These are phyloP conservation scores for Papilionanthe hybrid DNA, from an alignment of 116 monocot genomes.

Conservation along the genomic window DNA sequence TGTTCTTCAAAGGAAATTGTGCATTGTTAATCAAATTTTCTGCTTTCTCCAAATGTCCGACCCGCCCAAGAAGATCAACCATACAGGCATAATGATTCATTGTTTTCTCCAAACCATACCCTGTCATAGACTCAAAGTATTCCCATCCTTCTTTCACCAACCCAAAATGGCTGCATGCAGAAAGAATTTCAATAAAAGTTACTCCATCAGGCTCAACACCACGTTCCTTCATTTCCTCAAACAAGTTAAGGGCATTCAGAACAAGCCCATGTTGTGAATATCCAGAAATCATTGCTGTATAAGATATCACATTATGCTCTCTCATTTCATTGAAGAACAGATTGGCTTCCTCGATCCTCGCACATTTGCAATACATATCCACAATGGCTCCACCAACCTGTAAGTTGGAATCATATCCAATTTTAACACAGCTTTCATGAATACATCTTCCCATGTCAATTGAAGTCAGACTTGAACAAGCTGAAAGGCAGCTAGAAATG, in stretches of 20 bases:
- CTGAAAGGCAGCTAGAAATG: conserved; percentile 21
- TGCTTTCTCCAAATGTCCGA: conserved; percentile 19
- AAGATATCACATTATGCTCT: conserved; percentile 18
- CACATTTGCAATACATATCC: conserved; percentile 26
- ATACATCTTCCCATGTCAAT: conserved; percentile 19
- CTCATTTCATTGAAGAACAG: conserved; percentile 7
- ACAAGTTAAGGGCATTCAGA: conserved; percentile 13
- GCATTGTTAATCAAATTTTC: conserved; percentile 21
- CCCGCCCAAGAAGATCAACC: conserved; percentile 28
- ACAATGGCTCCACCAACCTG: conserved; percentile 14
- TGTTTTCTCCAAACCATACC: conserved; percentile 16
- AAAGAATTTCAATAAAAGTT: conserved; percentile 16
- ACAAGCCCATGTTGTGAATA: conserved; percentile 22
- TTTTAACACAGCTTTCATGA: conserved; percentile 12
- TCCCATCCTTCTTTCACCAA: conserved; percentile 23
- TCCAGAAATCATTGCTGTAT: conserved; percentile 23
- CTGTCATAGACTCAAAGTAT: conserved; percentile 16
- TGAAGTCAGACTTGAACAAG: conserved; percentile 19
- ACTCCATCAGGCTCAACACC: conserved; percentile 15
- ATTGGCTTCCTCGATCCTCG: conserved; percentile 13
- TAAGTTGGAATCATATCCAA: conserved; percentile 15
- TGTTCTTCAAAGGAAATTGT: conserved; percentile 9
- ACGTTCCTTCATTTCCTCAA: conserved; percentile 12
- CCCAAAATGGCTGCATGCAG: conserved; percentile 29
- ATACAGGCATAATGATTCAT: conserved; percentile 25